Evolutionary conservation across 805 yeast genomes (phyloP), one percentile per base, ranked within the genome.

Genomic region (Barnettozyma siamensis): DNA sequence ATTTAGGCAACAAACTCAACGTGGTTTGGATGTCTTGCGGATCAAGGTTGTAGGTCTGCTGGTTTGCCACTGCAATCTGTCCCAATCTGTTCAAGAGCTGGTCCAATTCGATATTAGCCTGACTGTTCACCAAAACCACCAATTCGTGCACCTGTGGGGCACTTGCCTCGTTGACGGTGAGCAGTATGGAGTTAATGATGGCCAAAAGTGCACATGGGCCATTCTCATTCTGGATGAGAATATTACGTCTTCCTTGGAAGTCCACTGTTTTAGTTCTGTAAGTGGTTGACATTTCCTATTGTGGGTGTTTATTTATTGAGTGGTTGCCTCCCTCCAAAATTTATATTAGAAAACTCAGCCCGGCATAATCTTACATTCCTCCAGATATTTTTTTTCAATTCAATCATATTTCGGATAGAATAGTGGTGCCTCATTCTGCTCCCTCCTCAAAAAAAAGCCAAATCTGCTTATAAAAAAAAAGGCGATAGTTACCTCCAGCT

Each of bases 151-250:
- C 53, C 28, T 51, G 59, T 9, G 48, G 42, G 19, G 52, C 44
- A n/a, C 53, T 45, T 3, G 46, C 44, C 13, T 44, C 53, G 7
- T 55, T 51, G 12, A 70, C 70, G 3, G 77, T 64, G 16, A 88
- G 59, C 7, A 87, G 57, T 13, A 89, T 58, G 0, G 87, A 74
- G 57, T 89, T 89, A 37, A 78, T 71, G 31, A 89, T 63, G 0
- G 96, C 89, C 12, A 89, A 72, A 30, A 89, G 60, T 2, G 95
- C 94, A 57, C 96, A 88, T 0, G 96, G 95, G 0, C 96, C 96
- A 54, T 88, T 87, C 36, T 64, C 68, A 47, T 86, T 85, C 64
- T 88, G 96, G 17, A 87, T 61, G 4, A 89, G 63, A 27, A 88
- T 76, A 32, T 77, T 77, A 20, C 57, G 48, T 15, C 39, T 41